Conservation (phyloP, 495 filamentous ascomycete genomes). For the Baudoinia panamericana region DNA sequence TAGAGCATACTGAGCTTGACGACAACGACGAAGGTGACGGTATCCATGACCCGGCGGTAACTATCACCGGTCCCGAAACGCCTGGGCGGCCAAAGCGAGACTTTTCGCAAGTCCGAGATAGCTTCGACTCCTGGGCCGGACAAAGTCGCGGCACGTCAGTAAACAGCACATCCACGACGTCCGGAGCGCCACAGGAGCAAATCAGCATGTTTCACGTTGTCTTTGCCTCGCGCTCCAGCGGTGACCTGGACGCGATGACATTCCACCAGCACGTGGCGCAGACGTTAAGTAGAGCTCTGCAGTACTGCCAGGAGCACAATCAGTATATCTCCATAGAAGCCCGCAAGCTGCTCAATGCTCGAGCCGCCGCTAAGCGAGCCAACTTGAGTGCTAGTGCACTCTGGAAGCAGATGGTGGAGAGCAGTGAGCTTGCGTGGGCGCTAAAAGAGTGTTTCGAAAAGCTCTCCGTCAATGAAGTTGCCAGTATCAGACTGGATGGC, state of each 20-base stretch:
- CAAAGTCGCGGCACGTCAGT: slow-evolving; percentile 24
- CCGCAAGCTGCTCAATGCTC: slow-evolving; percentile 59
- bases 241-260: slow-evolving; percentile 46
- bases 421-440: slow-evolving; percentile 18
- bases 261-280: slow-evolving; percentile 77
- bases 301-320: slow-evolving; percentile 75
- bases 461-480: slow-evolving; percentile 4
- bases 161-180: slow-evolving; percentile 26
- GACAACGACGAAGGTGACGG: background rate
- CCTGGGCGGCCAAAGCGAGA: slow-evolving; percentile 23
- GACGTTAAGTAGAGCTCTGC: slow-evolving; percentile 77
- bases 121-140: slow-evolving; percentile 26
- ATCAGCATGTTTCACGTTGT: slow-evolving; percentile 98
- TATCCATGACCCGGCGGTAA: background rate
- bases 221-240: slow-evolving; percentile 70
- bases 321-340: slow-evolving; percentile 83
- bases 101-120: slow-evolving; percentile 24
- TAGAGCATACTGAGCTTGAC: background rate
- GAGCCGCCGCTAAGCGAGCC: slow-evolving; percentile 64
- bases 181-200: slow-evolving; percentile 28
- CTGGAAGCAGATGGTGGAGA: slow-evolving; percentile 1
- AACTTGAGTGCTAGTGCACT: background rate
- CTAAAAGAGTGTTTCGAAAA: slow-evolving; percentile 14
- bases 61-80: slow-evolving; percentile 2
- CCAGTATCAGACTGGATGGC: slow-evolving; percentile 12